These are phyloP conservation scores for Catunica adiposa DNA, from an alignment of 2,329 filamentous ascomycete genomes.

Conservation along the genomic window DNA sequence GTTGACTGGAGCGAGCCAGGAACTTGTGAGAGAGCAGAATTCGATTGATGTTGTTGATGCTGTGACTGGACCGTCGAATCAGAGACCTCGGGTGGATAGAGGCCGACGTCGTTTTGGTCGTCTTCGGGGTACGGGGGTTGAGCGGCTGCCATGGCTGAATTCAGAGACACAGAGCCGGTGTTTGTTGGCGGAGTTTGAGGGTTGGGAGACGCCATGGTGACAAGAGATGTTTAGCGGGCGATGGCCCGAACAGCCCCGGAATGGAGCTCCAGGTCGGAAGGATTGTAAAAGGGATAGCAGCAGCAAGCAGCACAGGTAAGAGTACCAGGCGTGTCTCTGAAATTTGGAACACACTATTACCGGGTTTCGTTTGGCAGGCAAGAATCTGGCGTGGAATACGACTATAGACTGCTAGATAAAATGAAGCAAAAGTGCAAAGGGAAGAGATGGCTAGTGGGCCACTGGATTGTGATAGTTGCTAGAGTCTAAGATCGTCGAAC, in stretches of 20 bases:
- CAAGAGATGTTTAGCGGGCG: constrained; percentile 14
- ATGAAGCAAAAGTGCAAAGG: too few relatives aligned
- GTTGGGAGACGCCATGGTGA: constrained; percentile 10
- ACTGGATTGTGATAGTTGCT: neutral
- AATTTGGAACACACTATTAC: neutral
- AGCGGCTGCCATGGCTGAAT: neutral
- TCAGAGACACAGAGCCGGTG: neutral
- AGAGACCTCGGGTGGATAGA: neutral
- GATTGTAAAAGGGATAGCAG: constrained; percentile 14
- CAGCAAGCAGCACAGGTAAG: neutral
- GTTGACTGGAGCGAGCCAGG: neutral
- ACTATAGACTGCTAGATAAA: neutral
- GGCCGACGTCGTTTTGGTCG: neutral
- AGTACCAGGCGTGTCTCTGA: neutral
- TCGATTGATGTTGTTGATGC: constrained; percentile 1
- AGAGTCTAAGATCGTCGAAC: neutral
- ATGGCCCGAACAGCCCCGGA: constrained; percentile 14
- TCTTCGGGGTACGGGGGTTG: constrained; percentile 1
- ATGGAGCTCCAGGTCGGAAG: constrained; percentile 14
- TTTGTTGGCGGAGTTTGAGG: neutral
- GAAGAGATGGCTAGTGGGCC: neutral
- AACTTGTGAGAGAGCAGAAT: neutral
- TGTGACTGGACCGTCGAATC: neutral
- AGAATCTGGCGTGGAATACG: neutral
- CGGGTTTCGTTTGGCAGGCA: neutral